These are phyloP conservation scores for Xylaria sp. DNA, from an alignment of 2,329 filamentous ascomycete species.

Conservation along the genomic window DNA sequence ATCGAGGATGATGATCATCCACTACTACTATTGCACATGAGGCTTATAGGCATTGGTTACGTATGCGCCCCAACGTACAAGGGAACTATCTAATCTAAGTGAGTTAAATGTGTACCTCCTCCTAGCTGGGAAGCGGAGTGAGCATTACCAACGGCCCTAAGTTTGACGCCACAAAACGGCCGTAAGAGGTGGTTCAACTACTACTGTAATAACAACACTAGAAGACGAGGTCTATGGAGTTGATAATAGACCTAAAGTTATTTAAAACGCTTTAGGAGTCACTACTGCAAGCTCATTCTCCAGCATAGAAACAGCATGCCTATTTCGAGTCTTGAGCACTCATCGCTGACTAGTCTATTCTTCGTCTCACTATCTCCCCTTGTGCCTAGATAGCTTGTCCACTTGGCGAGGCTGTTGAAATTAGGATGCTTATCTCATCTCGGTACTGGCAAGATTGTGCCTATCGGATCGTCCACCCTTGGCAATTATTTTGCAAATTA, in stretches of 20 bases:
- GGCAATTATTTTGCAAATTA: constrained; percentile 8
- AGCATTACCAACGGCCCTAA: background rate
- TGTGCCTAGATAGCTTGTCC: constrained; percentile 1
- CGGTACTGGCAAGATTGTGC: constrained; percentile 14
- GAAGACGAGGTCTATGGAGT: too few species aligned
- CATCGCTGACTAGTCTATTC: background rate
- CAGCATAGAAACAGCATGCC: background rate
- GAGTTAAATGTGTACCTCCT: background rate
- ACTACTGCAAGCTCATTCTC: too few species aligned
- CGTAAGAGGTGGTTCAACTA: background rate
- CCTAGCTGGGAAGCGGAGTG: background rate
- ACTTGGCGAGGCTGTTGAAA: constrained; percentile 17
- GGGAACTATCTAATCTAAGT: background rate
- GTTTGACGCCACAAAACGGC: constrained; percentile 6
- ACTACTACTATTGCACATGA: too few species aligned
- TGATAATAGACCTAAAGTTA: too few species aligned
- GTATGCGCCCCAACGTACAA: too few species aligned
- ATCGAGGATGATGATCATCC: too few species aligned
- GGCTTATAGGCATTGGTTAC: too few species aligned
- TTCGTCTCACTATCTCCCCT: constrained; percentile 10
- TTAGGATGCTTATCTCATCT: constrained; percentile 28
- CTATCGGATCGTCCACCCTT: background rate
- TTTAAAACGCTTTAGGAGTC: too few species aligned
- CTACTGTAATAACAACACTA: too few species aligned
- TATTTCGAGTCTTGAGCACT: background rate